phyloP scores from a whole-genome alignment of 2,329 filamentous ascomycete species.

The Alternaria ventricosa region DNA sequence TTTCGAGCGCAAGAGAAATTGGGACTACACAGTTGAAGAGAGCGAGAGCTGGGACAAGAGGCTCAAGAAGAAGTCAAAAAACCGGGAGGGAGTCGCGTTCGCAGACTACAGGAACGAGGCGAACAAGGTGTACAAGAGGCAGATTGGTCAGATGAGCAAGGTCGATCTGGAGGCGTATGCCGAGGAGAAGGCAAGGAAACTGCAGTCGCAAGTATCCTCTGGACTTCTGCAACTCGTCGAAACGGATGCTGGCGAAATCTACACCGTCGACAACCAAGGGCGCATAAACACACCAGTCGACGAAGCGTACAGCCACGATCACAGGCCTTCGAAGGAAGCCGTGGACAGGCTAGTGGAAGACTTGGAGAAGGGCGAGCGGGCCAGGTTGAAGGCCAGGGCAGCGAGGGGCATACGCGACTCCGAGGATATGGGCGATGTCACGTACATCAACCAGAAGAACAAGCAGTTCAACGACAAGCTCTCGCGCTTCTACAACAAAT shows the following conservation, averaged over 20 bases:
- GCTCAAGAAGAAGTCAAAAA: conserved; percentile 81
- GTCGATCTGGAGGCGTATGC: conserved; percentile 82
- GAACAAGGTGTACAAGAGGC: conserved; percentile 91
- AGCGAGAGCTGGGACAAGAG: conserved; percentile 92
- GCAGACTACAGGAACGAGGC: conserved; percentile 87
- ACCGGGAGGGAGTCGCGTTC: conserved; percentile 86
- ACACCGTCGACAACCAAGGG: conserved; percentile 90
- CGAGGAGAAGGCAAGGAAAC: conserved; percentile 80
- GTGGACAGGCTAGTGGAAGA: conserved; percentile 88
- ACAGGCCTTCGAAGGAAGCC: conserved; percentile 84
- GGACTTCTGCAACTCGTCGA: conserved; percentile 93
- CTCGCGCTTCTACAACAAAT: conserved; percentile 96
- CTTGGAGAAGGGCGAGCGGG: conserved; percentile 85
- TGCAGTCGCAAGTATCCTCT: conserved; percentile 82
- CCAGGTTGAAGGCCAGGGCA: conserved; percentile 81
- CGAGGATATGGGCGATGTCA: conserved; percentile 83
- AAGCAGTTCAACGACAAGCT: conserved; percentile 99
- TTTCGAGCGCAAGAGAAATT: conserved; percentile 96
- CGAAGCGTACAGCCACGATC: conserved; percentile 79
- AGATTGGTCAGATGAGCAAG: conserved; percentile 77
- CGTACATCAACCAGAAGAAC: conserved; percentile 99
- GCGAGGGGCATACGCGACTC: conserved; percentile 76
- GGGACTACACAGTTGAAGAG: conserved; percentile 98
- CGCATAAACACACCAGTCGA: conserved; percentile 90
- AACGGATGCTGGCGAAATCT: conserved; percentile 85